These are phyloP conservation scores for Coemansia sp. DNA, from an alignment of 192 early-diverging fungal genomes.

Conservation along the genomic window DNA sequence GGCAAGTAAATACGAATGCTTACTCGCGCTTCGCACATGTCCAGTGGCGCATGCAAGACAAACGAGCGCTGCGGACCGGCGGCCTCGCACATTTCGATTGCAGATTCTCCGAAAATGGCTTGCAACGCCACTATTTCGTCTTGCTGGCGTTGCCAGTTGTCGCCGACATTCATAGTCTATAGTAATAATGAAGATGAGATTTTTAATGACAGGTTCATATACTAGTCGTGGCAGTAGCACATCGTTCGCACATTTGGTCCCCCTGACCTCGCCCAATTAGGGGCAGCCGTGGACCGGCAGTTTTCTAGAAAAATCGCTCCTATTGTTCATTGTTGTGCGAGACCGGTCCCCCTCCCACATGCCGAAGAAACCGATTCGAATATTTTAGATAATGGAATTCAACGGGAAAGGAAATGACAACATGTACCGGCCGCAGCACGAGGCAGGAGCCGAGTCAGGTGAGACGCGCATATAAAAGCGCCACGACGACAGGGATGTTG, in stretches of 20 bases:
- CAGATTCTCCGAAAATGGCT: conserved; percentile 49
- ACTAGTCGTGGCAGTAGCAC: not conserved
- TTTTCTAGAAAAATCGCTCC: not conserved
- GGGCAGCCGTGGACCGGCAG: not conserved
- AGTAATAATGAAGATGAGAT: not conserved
- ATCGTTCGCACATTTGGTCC: not conserved
- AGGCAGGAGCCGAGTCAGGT: not conserved
- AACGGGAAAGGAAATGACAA: not conserved
- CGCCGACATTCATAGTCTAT: conserved; percentile 14
- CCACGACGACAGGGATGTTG: not conserved
- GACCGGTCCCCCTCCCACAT: not conserved
- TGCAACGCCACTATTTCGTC: conserved; percentile 52
- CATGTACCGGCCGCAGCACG: not conserved
- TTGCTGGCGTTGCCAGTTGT: conserved; percentile 46
- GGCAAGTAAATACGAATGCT: conserved; percentile 26
- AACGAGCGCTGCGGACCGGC: conserved; percentile 14
- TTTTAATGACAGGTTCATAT: not conserved
- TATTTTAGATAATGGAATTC: not conserved
- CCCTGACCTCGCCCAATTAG: not conserved
- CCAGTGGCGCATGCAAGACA: conserved; percentile 36
- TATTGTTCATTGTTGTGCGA: not conserved
- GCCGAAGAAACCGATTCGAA: not conserved
- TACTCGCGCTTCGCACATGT: conserved; percentile 20
- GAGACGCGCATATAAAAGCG: not conserved
- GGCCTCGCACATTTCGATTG: conserved; percentile 16